Evolutionary conservation across 257 asterid genomes (phyloP).

Genomic region (Solanum arcanum): DNA sequence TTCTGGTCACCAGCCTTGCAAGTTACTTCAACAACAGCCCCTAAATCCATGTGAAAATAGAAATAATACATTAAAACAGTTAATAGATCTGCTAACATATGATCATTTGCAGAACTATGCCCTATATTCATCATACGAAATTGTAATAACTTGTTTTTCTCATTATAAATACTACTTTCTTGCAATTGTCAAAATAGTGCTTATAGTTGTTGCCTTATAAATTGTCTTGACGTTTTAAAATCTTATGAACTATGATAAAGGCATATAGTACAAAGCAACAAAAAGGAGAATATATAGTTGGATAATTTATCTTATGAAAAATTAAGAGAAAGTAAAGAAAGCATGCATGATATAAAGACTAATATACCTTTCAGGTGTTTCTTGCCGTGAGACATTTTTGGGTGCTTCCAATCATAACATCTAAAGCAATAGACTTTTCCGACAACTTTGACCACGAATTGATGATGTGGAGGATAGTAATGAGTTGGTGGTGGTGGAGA

Average conservation of each 20-base stretch:
- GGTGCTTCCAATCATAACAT: conserved; percentile 29
- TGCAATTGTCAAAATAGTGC: neutral
- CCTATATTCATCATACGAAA: neutral
- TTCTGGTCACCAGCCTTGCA: conserved; percentile 14
- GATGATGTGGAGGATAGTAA: conserved; percentile 29
- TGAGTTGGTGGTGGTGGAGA: neutral
- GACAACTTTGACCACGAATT: conserved; percentile 41
- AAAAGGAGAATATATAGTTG: too few species aligned
- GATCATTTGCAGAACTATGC: neutral
- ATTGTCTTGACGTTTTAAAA: neutral
- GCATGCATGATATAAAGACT: neutral
- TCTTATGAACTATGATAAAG: neutral
- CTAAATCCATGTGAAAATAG: conserved; percentile 9
- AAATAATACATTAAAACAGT: neutral
- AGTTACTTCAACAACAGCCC: conserved; percentile 54
- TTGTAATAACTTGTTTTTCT: neutral
- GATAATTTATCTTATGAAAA: too few species aligned
- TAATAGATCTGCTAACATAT: neutral
- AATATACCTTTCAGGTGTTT: neutral
- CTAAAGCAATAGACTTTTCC: conserved; percentile 64
- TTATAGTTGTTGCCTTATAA: neutral
- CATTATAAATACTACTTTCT: neutral
- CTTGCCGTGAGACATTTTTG: neutral
- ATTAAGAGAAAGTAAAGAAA: neutral
- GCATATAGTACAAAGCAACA: neutral